Percentiles rank a stretch among this genome's conserved stretches.
phyloP scores from a whole-genome alignment of 73 alveolate species.

The Tetrahymena borealis region DNA sequence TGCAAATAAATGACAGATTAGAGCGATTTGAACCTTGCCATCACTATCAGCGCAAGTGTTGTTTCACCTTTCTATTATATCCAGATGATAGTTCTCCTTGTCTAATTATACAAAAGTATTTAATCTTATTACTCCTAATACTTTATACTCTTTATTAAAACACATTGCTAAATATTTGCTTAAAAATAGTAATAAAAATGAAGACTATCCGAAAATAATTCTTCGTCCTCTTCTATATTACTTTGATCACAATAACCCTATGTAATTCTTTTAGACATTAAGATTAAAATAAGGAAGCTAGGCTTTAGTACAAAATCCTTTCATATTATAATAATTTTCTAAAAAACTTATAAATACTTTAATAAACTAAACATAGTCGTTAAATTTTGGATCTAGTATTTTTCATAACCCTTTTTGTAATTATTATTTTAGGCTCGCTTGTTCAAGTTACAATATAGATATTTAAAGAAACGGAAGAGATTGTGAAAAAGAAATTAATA shows the following conservation, averaged over 20 bases:
- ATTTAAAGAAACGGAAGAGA: background rate
- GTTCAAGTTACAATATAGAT: background rate
- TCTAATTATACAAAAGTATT: background rate
- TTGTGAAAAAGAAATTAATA: background rate
- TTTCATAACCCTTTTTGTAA: background rate
- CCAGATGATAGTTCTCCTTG: background rate
- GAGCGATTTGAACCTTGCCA: background rate
- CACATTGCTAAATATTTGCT: too few species aligned
- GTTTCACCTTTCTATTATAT: background rate
- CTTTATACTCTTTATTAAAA: too few species aligned
- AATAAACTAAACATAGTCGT: background rate
- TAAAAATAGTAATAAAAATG: background rate
- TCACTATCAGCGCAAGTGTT: background rate
- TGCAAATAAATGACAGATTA: background rate
- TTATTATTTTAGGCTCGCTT: background rate
- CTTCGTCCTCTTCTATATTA: background rate
- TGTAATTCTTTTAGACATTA: too few species aligned
- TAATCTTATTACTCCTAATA: too few species aligned
- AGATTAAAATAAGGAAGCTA: too few species aligned
- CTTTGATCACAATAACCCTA: background rate
- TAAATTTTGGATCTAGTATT: background rate
- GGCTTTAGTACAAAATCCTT: background rate
- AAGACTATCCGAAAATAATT: background rate
- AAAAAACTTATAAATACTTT: background rate
- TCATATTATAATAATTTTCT: background rate